Evolutionary conservation across 2,329 filamentous ascomycete genomes (phyloP), one percentile per base, ranked within the genome.

Genomic region (Huntiella savannae): DNA sequence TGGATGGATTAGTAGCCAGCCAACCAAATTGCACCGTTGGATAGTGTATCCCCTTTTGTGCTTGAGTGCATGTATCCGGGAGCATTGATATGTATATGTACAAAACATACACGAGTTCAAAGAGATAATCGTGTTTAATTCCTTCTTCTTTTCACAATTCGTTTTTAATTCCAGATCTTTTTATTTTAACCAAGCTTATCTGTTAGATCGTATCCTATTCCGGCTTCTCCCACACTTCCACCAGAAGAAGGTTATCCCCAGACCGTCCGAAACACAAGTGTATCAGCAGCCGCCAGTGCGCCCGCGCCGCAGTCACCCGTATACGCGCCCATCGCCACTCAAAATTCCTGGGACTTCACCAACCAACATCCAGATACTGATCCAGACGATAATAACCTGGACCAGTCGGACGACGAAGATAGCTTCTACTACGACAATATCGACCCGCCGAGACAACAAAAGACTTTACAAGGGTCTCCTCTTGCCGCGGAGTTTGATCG

Each of bases 241-340:
- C 22, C 22, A 28, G 22, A 28, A 28, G 22, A 28, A 28, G 22
- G 1, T 28, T 46, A 28, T 28, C 22, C 22, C 22, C 22, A 28
- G 22, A 10, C 22, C 22, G 22, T 28, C 22, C 47, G 42, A 49
- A 49, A 49, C 47, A 49, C 47, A 15, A 43, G 45, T 40, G 45
- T 47, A 40, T 47, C 45, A 47, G 34, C 5, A 43, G 38, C 38
- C 33, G 40, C 39, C 34, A 16, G 39, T 17, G 13, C 22, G 38
- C 15, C 37, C 22, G 22, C 22, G 22, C 22, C 22, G 22, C 22
- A 28, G 8, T 28, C 22, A 28, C 22, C 22, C 22, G 22, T 28
- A 28, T 28, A 28, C 22, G 22, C 22, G 22, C 22, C 22, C 22
- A 28, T 28, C 22, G 22, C 22, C 22, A 28, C 22, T 28, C 22